Conservation (phyloP, 139 green algal species). For the Edaphochlamys debaryana region DNA sequence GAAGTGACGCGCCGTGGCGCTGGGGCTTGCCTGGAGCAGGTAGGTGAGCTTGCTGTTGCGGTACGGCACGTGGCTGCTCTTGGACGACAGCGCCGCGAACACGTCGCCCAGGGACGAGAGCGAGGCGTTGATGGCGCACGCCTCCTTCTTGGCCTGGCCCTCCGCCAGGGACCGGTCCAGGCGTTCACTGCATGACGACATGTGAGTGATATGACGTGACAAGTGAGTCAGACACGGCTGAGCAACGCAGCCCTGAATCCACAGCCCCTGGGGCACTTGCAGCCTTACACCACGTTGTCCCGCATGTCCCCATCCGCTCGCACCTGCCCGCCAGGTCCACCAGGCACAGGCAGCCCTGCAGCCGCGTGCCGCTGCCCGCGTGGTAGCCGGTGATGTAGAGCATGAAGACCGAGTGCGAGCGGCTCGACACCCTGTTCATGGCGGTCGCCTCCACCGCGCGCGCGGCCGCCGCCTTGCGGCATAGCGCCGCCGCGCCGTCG, state of each 20-base stretch:
- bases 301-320: too few species aligned
- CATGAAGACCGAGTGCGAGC: conserved; percentile 96
- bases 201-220: not conserved
- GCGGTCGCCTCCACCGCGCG: conserved; percentile 85
- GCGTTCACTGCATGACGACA: conserved; percentile 88
- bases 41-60: conserved; percentile 97
- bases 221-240: not conserved
- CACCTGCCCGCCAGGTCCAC: conserved; percentile 94
- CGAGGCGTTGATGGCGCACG: conserved; percentile 95
- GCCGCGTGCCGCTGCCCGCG: conserved; percentile 63
- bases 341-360: conserved; percentile 88
- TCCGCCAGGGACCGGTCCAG: conserved; percentile 80
- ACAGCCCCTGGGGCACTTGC: too few species aligned
- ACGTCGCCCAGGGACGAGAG: conserved; percentile 90
- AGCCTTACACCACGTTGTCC: too few species aligned
- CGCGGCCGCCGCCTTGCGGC: conserved; percentile 71
- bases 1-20: too few species aligned
- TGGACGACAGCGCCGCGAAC: conserved; percentile 81
- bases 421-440: conserved; percentile 93
- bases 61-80: conserved; percentile 85
- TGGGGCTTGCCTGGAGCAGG: conserved; percentile 85
- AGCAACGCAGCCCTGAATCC: too few species aligned
- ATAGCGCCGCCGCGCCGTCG: conserved; percentile 71
- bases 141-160: conserved; percentile 87
- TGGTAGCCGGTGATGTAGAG: conserved; percentile 91